Percentiles rank a stretch among this genome's conserved stretches.
phyloP scores from a whole-genome alignment of 2,329 filamentous ascomycete species.

The Teratosphaeria pseudoeucalypti region DNA sequence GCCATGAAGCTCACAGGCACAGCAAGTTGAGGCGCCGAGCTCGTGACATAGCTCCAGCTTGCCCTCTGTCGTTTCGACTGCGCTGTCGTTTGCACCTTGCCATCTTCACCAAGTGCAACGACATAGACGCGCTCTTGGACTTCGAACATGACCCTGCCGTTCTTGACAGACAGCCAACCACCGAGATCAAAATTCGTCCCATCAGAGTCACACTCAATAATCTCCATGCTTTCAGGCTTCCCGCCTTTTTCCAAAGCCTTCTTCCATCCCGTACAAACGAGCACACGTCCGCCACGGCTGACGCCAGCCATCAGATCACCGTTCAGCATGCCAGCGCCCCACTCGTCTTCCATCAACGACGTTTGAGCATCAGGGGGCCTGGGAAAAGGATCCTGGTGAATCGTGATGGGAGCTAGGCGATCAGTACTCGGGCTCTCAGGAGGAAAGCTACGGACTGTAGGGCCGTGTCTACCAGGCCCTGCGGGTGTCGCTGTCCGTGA shows the following conservation, averaged over 20 bases:
- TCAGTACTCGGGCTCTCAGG: constrained; percentile 9
- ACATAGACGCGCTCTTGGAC: constrained; percentile 35
- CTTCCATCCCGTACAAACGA: constrained; percentile 37
- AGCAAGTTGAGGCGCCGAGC: constrained; percentile 28
- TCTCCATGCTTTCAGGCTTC: neutral
- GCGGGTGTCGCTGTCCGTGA: neutral
- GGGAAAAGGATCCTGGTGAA: constrained; percentile 11
- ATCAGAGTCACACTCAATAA: constrained; percentile 35
- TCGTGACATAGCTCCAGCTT: constrained; percentile 19
- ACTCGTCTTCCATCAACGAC: constrained; percentile 31
- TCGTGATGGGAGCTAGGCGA: constrained; percentile 10
- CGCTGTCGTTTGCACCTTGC: constrained; percentile 5
- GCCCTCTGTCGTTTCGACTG: constrained; percentile 14
- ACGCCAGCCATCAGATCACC: constrained; percentile 35
- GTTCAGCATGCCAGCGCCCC: constrained; percentile 37
- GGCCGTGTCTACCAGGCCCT: neutral
- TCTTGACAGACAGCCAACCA: constrained; percentile 36
- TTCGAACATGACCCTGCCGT: constrained; percentile 35
- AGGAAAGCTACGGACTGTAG: constrained; percentile 17
- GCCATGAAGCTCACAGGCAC: constrained; percentile 39
- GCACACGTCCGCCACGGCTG: constrained; percentile 33
- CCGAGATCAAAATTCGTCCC: constrained; percentile 34
- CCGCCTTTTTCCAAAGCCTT: constrained; percentile 21
- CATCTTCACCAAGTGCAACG: constrained; percentile 28
- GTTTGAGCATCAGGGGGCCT: constrained; percentile 4